Evolutionary conservation across 306 rosid species (phyloP).

Genomic region (Quercus rubra): DNA sequence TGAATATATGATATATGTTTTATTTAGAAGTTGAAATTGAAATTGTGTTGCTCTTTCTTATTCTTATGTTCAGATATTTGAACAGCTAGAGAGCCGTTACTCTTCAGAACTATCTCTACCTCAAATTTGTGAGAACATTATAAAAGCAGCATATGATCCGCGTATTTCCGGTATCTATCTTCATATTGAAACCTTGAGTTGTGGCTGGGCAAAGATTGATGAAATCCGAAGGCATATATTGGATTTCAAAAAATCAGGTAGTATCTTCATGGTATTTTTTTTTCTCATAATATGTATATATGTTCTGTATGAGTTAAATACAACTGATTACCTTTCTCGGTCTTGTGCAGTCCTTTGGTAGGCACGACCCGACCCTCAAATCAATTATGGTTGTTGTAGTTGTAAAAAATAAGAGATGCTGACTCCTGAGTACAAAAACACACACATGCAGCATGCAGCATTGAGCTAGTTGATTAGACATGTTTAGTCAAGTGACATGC

Average conservation of each 20-base stretch:
- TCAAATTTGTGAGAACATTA: conserved; percentile 74
- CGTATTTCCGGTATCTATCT: conserved; percentile 74
- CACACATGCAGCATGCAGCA: neutral
- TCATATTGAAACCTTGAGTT: conserved; percentile 65
- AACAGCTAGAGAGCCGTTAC: conserved; percentile 72
- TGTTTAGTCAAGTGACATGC: neutral
- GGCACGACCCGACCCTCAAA: too few species aligned
- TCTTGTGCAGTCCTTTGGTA: neutral
- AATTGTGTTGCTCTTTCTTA: conserved; percentile 3
- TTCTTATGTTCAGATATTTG: conserved; percentile 51
- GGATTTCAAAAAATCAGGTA: conserved; percentile 88
- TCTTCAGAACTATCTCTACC: conserved; percentile 73
- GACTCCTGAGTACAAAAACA: neutral
- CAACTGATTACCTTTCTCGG: too few species aligned
- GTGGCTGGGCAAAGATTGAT: conserved; percentile 91
- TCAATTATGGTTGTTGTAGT: neutral
- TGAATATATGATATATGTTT: neutral
- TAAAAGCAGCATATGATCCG: conserved; percentile 91
- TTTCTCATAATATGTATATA: neutral
- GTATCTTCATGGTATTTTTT: neutral
- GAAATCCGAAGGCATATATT: conserved; percentile 84
- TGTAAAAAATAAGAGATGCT: neutral
- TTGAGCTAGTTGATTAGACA: neutral
- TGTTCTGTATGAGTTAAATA: too few species aligned
- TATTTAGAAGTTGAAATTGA: conserved; percentile 13